Conservation (phyloP, 176 grass and related monocot genomes). For the Eremochloa ophiuroides region DNA sequence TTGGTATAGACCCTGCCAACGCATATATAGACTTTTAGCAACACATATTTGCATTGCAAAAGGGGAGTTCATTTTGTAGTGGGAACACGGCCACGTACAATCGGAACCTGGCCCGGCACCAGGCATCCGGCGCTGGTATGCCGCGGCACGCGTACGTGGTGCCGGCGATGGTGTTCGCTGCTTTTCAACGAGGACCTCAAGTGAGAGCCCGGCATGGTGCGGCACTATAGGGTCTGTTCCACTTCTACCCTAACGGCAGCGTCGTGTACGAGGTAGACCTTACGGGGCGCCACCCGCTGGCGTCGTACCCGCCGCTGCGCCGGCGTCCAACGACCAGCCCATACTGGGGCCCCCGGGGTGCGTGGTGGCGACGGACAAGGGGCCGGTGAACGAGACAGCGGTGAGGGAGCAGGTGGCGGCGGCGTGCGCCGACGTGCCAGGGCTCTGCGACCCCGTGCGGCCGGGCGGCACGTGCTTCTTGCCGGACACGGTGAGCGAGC, state of each 20-base stretch:
- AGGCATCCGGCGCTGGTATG: slow-evolving; percentile 38
- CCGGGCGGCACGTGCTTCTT: slow-evolving; percentile 30
- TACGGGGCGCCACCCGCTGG: neutral
- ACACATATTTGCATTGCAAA: too few species aligned
- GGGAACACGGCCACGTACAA: slow-evolving; percentile 69
- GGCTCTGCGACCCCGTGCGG: slow-evolving; percentile 35
- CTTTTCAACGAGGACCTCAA: slow-evolving; percentile 75
- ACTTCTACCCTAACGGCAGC: slow-evolving; percentile 59
- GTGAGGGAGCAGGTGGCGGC: slow-evolving; percentile 24
- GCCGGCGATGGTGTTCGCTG: slow-evolving; percentile 56
- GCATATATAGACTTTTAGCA: too few species aligned
- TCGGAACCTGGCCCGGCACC: slow-evolving; percentile 49
- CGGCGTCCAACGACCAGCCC: slow-evolving; percentile 38
- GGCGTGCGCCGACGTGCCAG: slow-evolving; percentile 35
- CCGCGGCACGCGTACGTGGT: slow-evolving; percentile 35
- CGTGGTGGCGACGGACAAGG: slow-evolving; percentile 23
- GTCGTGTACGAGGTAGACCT: slow-evolving; percentile 60
- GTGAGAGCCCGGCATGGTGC: slow-evolving; percentile 44
- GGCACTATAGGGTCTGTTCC: slow-evolving; percentile 63
- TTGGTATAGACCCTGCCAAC: too few species aligned
- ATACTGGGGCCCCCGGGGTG: slow-evolving; percentile 54
- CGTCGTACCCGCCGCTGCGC: slow-evolving; percentile 43
- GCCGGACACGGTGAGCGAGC: slow-evolving; percentile 26
- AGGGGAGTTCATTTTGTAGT: too few species aligned
- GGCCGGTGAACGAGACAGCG: slow-evolving; percentile 20